Base-by-base conservation (phyloP, 768 basidiomycete species). In the Holtermanniella nyarrowii region DNA sequence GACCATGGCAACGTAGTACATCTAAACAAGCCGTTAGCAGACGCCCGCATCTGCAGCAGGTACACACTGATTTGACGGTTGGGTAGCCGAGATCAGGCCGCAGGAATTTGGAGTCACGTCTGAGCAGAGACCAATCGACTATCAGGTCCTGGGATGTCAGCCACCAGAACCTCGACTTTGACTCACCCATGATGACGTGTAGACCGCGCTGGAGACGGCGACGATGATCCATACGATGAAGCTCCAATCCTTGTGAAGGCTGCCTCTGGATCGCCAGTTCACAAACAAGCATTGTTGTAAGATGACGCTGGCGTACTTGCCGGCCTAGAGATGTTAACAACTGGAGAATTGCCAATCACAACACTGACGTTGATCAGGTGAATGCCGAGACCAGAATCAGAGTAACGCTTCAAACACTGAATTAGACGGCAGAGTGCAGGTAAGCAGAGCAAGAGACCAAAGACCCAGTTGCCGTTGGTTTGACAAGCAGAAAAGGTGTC, bases 91-190 rank as follows among this genome's bases (percentile, higher is more conserved):
- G 72, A 31, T 91, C 86, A 3, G 74, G 70, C 16, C 95, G 81
- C 2, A 97, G 77, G 39, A 86, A 73, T 18, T 74, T 78, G 56
- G 84, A 75, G 25, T 61, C 54, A 60, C 77, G 75, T 51, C 79
- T 76, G 41, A 88, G 74, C 42, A 97, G 66, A 1, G 85, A 87
- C 93, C 93, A 96, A 69, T 97, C 93, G 80, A 91, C 85, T 10
- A 84, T 64, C 26, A 88, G 69, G 61, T 95, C 89, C 88, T 87
- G 57, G 46, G 37, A 42, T 26, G 43, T n/a, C 24, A 48, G 25
- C 7, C 13, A 16, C 12, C 41, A 48, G 24, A 18, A 12, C 22
- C 2, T 40, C 23, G 20, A 49, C 22, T 10, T 4, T 13, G 20
- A 63, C 80, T 48, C 62, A 86, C 89, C 91, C 95, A 96, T 31